A percentile compares a stretch with the other conserved stretches of the same genome.
phyloP scores from a whole-genome alignment of 768 basidiomycete genomes.

The Cubamyces sp. region DNA sequence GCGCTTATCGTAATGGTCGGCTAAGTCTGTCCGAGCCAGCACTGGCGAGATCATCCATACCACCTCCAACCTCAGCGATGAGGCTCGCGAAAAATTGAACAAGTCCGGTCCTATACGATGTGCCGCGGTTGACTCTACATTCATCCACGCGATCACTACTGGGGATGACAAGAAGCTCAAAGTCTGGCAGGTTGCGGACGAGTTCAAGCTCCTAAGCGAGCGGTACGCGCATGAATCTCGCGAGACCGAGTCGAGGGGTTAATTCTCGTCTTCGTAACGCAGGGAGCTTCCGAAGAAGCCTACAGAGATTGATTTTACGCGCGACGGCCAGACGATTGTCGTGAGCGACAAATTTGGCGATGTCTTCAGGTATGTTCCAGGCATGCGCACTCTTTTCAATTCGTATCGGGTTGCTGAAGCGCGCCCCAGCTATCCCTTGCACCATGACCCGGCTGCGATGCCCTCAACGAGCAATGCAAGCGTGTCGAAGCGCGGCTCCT shows the following conservation, averaged over 20 bases:
- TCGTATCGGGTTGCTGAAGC: constrained; percentile 4
- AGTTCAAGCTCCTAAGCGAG: constrained; percentile 58
- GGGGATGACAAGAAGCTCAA: constrained; percentile 84
- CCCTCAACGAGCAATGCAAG: not conserved
- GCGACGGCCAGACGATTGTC: constrained; percentile 65
- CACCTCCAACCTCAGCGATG: constrained; percentile 39
- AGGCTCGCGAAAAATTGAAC: constrained; percentile 38
- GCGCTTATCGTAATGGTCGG: constrained; percentile 18
- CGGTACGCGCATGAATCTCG: constrained; percentile 49
- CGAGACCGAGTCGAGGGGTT: not conserved
- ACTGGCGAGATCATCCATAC: constrained; percentile 56
- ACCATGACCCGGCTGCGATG: constrained; percentile 31
- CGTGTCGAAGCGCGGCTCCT: constrained; percentile 40
- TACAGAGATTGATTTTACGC: constrained; percentile 67
- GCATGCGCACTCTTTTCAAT: not conserved
- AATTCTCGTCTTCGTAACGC: not conserved
- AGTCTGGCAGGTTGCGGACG: constrained; percentile 64
- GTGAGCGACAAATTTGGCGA: constrained; percentile 96
- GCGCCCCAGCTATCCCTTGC: constrained; percentile 60
- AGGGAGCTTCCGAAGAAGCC: constrained; percentile 88
- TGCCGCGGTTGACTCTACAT: constrained; percentile 51
- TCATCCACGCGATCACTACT: constrained; percentile 57
- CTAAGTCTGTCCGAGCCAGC: constrained; percentile 39
- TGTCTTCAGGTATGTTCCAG: constrained; percentile 65
- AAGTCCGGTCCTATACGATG: constrained; percentile 64